Evolutionary conservation across 805 yeast genomes (phyloP), one percentile per base, ranked within the genome.

Genomic region (Trichomonascus vanleenenianus): DNA sequence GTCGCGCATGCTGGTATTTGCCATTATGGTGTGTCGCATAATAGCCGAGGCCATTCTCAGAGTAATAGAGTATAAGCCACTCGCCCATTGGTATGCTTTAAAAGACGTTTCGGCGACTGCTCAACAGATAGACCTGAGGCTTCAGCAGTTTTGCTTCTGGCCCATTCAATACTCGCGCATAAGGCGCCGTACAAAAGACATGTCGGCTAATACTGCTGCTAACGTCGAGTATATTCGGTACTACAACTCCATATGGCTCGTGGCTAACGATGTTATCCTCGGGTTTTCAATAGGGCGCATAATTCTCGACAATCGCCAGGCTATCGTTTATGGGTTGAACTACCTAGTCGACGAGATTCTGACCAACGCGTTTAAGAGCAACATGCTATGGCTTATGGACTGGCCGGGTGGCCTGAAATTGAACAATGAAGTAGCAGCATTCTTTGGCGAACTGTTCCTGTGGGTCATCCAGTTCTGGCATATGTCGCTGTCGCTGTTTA

Each of bases 341-440:
- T 59, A 53, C 44, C 43, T 73, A 32, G 62, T 78, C 11, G 65
- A 72, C 34, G 58, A 57, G 19, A 47, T 70, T 1, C 50, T 82
- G 11, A 75, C 76, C 45, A 57, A 66, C 30, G 68, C 70, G n/a
- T 63, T 81, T 37, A 64, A 71, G 15, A 49, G 58, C 2, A 60
- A 80, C 33, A 78, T 89, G 2, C 53, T 67, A 0, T 84, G 95
- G 89, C 70, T 93, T 32, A 86, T 88, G 70, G 74, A 79, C 50
- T 84, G 89, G 56, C 98, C 98, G 0, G 95, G 91, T 12, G 98
- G 98, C 3, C 79, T 93, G 56, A 93, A 93, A 58, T 74, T 93
- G 43, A 93, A 93, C 61, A 81, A 79, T 48, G 96, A 88, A 56
- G 70, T 93, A 15, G 85, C 96, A 0, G 72, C 70, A 12, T 94